A percentile compares a stretch with the other conserved stretches of the same genome.
These are phyloP conservation scores for Phytophthora kernoviae DNA, from an alignment of 352 stramenopile genomes.

Conservation along the genomic window DNA sequence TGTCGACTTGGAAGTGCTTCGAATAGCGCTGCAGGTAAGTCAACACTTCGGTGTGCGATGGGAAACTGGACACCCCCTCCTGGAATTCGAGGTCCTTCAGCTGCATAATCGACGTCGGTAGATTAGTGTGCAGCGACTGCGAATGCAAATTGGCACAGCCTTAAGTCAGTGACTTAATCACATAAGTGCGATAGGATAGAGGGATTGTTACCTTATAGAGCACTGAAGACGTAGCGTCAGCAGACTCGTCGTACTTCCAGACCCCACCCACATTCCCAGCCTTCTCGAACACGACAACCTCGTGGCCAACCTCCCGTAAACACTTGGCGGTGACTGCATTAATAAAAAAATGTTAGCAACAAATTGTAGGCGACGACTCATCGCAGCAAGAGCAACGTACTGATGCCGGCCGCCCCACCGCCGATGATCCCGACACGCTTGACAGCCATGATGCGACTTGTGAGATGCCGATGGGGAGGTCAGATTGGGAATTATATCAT, in stretches of 20 bases:
- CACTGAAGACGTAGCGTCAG: slow-evolving; percentile 49
- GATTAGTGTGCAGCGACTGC: slow-evolving; percentile 80
- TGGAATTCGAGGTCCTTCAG: slow-evolving; percentile 72
- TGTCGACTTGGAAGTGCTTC: slow-evolving; percentile 52
- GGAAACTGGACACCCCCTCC: slow-evolving; percentile 55
- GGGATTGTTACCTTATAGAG: slow-evolving; percentile 61
- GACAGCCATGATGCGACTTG: neutral
- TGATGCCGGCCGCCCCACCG: slow-evolving; percentile 74
- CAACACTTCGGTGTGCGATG: slow-evolving; percentile 66
- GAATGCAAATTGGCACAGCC: neutral
- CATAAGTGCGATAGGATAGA: neutral
- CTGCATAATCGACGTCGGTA: slow-evolving; percentile 84
- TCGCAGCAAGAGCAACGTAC: slow-evolving; percentile 39
- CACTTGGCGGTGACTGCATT: slow-evolving; percentile 70
- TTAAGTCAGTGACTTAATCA: neutral
- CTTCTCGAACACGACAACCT: slow-evolving; percentile 81
- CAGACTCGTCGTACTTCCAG: slow-evolving; percentile 75
- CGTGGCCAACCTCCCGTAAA: slow-evolving; percentile 65
- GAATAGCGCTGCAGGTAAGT: slow-evolving; percentile 76
- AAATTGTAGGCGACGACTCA: neutral
- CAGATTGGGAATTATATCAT: neutral
- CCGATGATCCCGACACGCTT: slow-evolving; percentile 71
- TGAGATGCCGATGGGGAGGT: neutral
- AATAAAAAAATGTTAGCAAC: neutral
- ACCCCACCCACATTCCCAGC: slow-evolving; percentile 61